A percentile compares a stretch with the other conserved stretches of the same genome.
phyloP scores from a whole-genome alignment of 768 basidiomycete genomes.

The Mrakia frigida region DNA sequence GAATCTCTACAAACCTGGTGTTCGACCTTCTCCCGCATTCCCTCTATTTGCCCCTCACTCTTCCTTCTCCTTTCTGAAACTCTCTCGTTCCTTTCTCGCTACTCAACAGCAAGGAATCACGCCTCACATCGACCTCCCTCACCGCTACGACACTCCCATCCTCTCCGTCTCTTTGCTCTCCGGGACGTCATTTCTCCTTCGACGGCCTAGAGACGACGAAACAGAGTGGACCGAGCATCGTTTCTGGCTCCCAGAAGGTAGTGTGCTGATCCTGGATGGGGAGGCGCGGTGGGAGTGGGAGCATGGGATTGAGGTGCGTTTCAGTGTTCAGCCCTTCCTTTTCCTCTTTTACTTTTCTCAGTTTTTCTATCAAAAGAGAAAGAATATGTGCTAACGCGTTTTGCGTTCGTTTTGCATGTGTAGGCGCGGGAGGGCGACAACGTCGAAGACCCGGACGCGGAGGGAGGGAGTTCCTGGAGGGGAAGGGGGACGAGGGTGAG shows the following conservation, averaged over 20 bases:
- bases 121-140: slow-evolving; percentile 77
- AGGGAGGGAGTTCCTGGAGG: slow-evolving; percentile 33
- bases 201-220: slow-evolving; percentile 3
- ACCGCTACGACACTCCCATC: slow-evolving; percentile 82
- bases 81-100: no score
- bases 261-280: slow-evolving; percentile 68
- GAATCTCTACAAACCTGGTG: slow-evolving; percentile 81
- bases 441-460: slow-evolving; percentile 43
- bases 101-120: slow-evolving; percentile 62
- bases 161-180: slow-evolving; percentile 77
- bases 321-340: no score
- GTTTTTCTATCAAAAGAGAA: no score
- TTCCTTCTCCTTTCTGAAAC: slow-evolving; percentile 58
- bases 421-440: slow-evolving; percentile 21
- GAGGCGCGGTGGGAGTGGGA: slow-evolving; percentile 81
- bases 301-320: slow-evolving; percentile 70
- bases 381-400: slow-evolving; percentile 52
- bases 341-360: no score
- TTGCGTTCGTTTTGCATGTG: slow-evolving; percentile 48
- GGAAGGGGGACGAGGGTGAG: slow-evolving; percentile 52
- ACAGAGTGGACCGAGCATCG: slow-evolving; percentile 42
- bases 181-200: slow-evolving; percentile 52
- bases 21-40: not conserved
- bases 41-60: not conserved
- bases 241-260: slow-evolving; percentile 69